A percentile compares a stretch with the other conserved stretches of the same genome.
Conservation (phyloP, 2,329 filamentous ascomycete genomes). For the Fonsecaea pugnacius region DNA sequence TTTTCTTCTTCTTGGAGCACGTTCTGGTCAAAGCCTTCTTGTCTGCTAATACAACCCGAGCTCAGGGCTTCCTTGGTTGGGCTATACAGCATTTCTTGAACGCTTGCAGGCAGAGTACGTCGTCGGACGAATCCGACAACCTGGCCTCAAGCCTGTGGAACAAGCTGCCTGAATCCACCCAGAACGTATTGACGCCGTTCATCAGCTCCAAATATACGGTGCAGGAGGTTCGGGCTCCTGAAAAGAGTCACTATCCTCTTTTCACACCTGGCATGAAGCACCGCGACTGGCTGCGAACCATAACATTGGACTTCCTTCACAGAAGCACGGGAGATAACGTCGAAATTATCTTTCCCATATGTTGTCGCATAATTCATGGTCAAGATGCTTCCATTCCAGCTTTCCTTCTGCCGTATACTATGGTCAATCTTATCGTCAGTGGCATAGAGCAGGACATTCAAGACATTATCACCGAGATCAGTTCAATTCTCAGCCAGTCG, state of each 20-base stretch:
- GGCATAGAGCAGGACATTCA: constrained; percentile 65
- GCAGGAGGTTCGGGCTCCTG: constrained; percentile 45
- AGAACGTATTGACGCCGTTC: constrained; percentile 86
- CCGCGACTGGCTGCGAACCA: constrained; percentile 76
- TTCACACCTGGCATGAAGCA: constrained; percentile 70
- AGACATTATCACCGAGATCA: constrained; percentile 73
- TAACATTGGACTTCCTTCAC: constrained; percentile 81
- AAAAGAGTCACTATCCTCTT: constrained; percentile 72
- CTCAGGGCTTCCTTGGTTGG: constrained; percentile 90
- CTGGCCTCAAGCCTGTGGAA: constrained; percentile 60
- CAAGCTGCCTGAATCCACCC: constrained; percentile 73
- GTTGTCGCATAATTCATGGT: constrained; percentile 79
- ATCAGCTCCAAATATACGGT: constrained; percentile 81
- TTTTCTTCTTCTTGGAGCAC: constrained; percentile 81
- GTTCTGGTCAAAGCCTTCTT: constrained; percentile 90
- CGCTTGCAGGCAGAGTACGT: constrained; percentile 66
- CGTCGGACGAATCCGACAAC: constrained; percentile 39
- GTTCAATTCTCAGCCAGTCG: constrained; percentile 71
- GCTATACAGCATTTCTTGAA: constrained; percentile 90
- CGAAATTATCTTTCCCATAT: constrained; percentile 75
- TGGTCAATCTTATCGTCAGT: constrained; percentile 79
- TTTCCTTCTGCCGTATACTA: constrained; percentile 86
- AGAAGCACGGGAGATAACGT: constrained; percentile 76
- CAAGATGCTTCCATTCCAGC: constrained; percentile 85
- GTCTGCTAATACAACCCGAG: constrained; percentile 81